phyloP scores from a whole-genome alignment of 441 rosid species.

The Iberis amara region DNA sequence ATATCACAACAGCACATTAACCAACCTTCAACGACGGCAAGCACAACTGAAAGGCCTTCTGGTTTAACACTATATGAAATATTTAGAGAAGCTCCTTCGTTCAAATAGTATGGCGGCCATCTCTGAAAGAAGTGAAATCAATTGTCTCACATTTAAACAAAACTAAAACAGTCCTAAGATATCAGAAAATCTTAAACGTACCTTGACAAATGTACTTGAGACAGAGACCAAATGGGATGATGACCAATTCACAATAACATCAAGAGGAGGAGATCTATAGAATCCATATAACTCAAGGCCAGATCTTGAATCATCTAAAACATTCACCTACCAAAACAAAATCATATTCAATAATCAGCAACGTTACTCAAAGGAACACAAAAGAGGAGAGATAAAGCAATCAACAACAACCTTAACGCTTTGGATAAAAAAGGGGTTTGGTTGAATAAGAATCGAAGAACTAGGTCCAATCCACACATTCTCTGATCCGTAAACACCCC shows the following conservation, averaged over 20 bases:
- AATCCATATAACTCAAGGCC: slow-evolving; percentile 57
- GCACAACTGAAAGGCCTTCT: slow-evolving; percentile 41
- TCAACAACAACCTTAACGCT: slow-evolving; percentile 43
- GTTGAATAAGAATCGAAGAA: slow-evolving; percentile 48
- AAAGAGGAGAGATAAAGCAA: background rate
- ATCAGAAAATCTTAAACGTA: slow-evolving; percentile 29
- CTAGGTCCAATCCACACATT: slow-evolving; percentile 53
- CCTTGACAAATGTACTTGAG: slow-evolving; percentile 51
- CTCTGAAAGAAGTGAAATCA: slow-evolving; percentile 36
- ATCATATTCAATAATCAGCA: slow-evolving; percentile 8
- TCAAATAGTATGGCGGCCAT: slow-evolving; percentile 55
- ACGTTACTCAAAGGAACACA: background rate
- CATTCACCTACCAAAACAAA: slow-evolving; percentile 43
- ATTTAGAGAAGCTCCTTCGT: slow-evolving; percentile 56
- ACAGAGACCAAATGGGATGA: slow-evolving; percentile 35
- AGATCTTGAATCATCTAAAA: slow-evolving; percentile 36
- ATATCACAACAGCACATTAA: background rate
- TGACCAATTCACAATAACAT: slow-evolving; percentile 46
- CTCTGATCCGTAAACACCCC: slow-evolving; percentile 56
- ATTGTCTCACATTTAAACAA: background rate
- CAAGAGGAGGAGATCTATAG: slow-evolving; percentile 51
- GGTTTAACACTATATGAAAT: slow-evolving; percentile 55
- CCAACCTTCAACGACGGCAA: slow-evolving; percentile 67
- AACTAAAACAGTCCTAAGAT: background rate
- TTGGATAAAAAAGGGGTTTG: slow-evolving; percentile 71